These are phyloP conservation scores for Tricholoma sp. DNA, from an alignment of 768 basidiomycete genomes.

Conservation along the genomic window DNA sequence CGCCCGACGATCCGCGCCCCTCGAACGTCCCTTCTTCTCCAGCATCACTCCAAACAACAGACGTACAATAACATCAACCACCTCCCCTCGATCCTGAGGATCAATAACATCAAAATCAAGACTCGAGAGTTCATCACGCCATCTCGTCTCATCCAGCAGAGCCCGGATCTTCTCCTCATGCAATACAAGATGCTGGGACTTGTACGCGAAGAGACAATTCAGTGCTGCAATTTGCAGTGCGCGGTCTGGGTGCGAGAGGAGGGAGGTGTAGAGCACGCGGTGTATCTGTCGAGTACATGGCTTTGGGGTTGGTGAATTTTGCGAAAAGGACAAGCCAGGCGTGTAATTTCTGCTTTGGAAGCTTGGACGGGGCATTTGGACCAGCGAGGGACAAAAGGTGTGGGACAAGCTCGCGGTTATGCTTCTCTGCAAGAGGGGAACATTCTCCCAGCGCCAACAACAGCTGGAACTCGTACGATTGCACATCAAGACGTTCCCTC, in stretches of 20 bases:
- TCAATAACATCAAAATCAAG: conserved; percentile 59
- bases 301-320: conserved; percentile 92
- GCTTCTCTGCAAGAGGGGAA: conserved; percentile 72
- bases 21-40: conserved; percentile 65
- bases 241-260: conserved; percentile 83
- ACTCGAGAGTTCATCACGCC: conserved; percentile 81
- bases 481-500: conserved; percentile 61
- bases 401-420: conserved; percentile 83
- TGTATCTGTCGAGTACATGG: conserved; percentile 61
- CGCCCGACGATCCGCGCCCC: conserved; percentile 63
- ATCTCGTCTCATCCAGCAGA: conserved; percentile 79
- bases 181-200: conserved; percentile 47
- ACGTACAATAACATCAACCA: conserved; percentile 67
- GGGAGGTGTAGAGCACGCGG: conserved; percentile 59
- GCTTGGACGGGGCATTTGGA: conserved; percentile 31
- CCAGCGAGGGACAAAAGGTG: conserved; percentile 61
- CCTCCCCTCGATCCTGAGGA: conserved; percentile 50
- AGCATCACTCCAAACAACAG: conserved; percentile 87
- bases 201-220: conserved; percentile 79
- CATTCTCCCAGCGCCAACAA: conserved; percentile 66
- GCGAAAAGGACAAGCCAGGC: conserved; percentile 83
- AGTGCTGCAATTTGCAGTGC: conserved; percentile 71
- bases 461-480: conserved; percentile 78
- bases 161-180: conserved; percentile 62
- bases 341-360: conserved; percentile 58